These are phyloP conservation scores for Fusarium sp. DNA, from an alignment of 2,329 filamentous ascomycete genomes.

Conservation along the genomic window DNA sequence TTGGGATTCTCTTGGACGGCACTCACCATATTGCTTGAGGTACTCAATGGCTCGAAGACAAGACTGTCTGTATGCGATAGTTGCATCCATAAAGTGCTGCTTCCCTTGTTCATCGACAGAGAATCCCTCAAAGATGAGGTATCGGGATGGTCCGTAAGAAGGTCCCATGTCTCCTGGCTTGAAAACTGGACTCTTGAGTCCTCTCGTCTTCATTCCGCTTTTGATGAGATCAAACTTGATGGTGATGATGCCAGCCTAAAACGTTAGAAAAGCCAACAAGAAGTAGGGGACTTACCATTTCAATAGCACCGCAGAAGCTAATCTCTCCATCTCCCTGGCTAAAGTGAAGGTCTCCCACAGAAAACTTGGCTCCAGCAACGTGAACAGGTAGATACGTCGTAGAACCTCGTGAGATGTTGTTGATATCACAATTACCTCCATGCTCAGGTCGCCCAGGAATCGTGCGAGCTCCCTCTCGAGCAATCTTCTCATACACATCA, in stretches of 20 bases:
- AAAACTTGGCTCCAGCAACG: conserved; percentile 88
- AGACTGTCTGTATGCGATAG: conserved; percentile 87
- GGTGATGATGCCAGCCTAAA: conserved; percentile 80
- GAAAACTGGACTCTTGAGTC: conserved; percentile 87
- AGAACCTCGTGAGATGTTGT: conserved; percentile 82
- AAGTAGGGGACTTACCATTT: conserved; percentile 68
- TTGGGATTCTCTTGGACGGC: too few species aligned
- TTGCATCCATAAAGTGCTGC: conserved; percentile 90
- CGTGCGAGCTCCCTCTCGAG: conserved; percentile 83
- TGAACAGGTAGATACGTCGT: conserved; percentile 92
- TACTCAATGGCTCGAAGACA: conserved; percentile 66
- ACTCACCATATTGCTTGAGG: conserved; percentile 49
- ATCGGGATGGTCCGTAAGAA: conserved; percentile 29
- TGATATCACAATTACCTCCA: conserved; percentile 93
- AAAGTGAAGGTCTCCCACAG: conserved; percentile 90
- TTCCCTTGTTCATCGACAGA: conserved; percentile 89
- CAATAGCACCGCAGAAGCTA: conserved; percentile 88
- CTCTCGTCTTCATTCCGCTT: conserved; percentile 78
- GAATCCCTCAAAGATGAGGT: conserved; percentile 74
- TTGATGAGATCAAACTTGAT: conserved; percentile 92
- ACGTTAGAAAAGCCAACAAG: not conserved
- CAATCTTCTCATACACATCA: conserved; percentile 74
- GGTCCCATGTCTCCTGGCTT: conserved; percentile 72
- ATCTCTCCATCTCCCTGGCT: conserved; percentile 92
- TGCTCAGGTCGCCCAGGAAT: conserved; percentile 88